Evolutionary conservation across 1,139 yeast genomes (phyloP).

Genomic region (Yamadazyma diospyri): DNA sequence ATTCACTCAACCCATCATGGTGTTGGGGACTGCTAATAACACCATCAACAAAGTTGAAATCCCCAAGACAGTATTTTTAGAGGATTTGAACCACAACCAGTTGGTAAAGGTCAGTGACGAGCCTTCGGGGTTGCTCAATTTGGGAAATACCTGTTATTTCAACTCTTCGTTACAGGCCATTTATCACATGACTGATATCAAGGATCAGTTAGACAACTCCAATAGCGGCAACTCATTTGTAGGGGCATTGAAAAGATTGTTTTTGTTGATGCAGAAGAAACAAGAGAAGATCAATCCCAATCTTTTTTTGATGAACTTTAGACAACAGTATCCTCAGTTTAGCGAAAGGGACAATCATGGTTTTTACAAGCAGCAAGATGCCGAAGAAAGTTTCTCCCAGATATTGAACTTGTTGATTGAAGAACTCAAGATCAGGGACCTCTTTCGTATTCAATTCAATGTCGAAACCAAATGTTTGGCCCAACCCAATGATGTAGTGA

Average conservation of each 20-base stretch:
- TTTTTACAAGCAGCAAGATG: conserved; percentile 90
- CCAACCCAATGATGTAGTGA: conserved; percentile 35
- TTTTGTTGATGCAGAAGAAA: conserved; percentile 44
- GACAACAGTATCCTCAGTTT: conserved; percentile 80
- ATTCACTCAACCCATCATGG: conserved; percentile 74
- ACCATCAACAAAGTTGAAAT: conserved; percentile 60
- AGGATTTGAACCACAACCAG: conserved; percentile 57
- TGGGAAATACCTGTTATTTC: conserved; percentile 94
- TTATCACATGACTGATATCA: conserved; percentile 61
- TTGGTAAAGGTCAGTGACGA: conserved; percentile 37
- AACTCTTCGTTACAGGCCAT: conserved; percentile 86
- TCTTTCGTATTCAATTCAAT: conserved; percentile 63
- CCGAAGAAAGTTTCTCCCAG: conserved; percentile 92
- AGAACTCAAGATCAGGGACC: conserved; percentile 49
- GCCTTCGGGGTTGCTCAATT: conserved; percentile 82
- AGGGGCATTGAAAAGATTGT: conserved; percentile 38
- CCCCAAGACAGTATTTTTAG: conserved; percentile 57
- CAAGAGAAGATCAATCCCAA: conserved; percentile 55
- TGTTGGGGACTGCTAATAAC: conserved; percentile 84
- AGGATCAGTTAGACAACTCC: conserved; percentile 23
- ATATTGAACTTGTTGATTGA: conserved; percentile 55
- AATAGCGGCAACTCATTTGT: conserved; percentile 15
- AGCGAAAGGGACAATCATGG: conserved; percentile 73
- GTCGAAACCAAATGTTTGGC: conserved; percentile 59
- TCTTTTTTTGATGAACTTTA: conserved; percentile 58